Evolutionary conservation across 805 yeast genomes (phyloP).

Genomic region (Komagataella populi): DNA sequence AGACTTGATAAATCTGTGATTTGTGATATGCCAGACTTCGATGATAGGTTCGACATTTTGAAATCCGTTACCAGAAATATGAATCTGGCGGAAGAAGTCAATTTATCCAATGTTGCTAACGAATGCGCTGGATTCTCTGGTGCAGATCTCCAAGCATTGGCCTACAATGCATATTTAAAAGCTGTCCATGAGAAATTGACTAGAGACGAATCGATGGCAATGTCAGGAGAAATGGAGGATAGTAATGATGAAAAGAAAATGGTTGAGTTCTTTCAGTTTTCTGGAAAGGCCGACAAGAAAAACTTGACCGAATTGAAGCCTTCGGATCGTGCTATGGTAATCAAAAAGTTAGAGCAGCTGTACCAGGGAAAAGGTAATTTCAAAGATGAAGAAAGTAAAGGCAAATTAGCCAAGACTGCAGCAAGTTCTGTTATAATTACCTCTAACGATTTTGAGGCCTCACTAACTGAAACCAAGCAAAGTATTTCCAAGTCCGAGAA

Average conservation of each 20-base stretch:
- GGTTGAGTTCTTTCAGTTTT: slow-evolving; percentile 12
- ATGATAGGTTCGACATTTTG: slow-evolving; percentile 66
- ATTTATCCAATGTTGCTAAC: slow-evolving; percentile 39
- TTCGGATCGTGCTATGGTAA: slow-evolving; percentile 4
- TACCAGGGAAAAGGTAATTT: slow-evolving; percentile 3
- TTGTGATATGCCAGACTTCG: slow-evolving; percentile 71
- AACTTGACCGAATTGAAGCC: slow-evolving; percentile 2
- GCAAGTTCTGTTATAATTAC: slow-evolving; percentile 29
- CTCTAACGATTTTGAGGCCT: slow-evolving; percentile 40
- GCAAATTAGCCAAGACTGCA: slow-evolving; percentile 1
- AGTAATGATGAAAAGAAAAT: background rate
- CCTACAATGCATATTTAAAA: slow-evolving; percentile 81
- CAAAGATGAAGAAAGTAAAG: slow-evolving; percentile 2
- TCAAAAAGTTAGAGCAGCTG: slow-evolving; percentile 10
- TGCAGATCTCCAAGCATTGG: slow-evolving; percentile 88
- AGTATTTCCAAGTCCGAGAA: slow-evolving; percentile 71
- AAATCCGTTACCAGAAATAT: slow-evolving; percentile 44
- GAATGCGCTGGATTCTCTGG: slow-evolving; percentile 74
- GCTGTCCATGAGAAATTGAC: slow-evolving; percentile 67
- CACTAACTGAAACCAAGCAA: slow-evolving; percentile 72
- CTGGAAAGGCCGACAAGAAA: slow-evolving; percentile 2
- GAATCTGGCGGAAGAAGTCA: slow-evolving; percentile 37
- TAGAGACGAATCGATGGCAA: slow-evolving; percentile 20
- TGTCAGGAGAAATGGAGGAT: slow-evolving; percentile 5
- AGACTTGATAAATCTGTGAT: slow-evolving; percentile 85